These are phyloP conservation scores for Chalara sp. DNA, from an alignment of 2,329 filamentous ascomycete genomes.

Conservation along the genomic window DNA sequence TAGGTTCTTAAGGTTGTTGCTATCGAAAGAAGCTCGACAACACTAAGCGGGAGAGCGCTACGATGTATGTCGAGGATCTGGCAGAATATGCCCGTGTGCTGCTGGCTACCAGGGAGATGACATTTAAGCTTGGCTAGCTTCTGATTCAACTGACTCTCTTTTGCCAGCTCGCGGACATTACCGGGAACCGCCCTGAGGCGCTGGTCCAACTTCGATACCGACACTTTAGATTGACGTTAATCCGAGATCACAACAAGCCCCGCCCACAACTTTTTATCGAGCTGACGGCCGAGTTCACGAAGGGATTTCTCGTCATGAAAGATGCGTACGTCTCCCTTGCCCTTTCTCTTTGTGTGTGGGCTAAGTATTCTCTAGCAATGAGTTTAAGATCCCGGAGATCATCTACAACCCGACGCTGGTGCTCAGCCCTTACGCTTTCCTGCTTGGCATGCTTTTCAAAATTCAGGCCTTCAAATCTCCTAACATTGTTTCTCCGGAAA, in stretches of 20 bases:
- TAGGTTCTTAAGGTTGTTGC: constrained; percentile 24
- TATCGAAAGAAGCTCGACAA: too few relatives aligned
- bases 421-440: constrained; percentile 26
- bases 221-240: neutral
- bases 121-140: too few relatives aligned
- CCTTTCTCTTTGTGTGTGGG: neutral
- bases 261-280: constrained; percentile 3
- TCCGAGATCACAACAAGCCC: neutral
- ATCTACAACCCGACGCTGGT: constrained; percentile 27
- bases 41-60: too few relatives aligned
- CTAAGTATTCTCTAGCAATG: constrained; percentile 8
- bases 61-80: too few relatives aligned
- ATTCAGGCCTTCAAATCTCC: constrained; percentile 27
- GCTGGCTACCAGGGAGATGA: too few relatives aligned
- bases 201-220: neutral
- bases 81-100: too few relatives aligned
- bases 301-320: constrained; percentile 18
- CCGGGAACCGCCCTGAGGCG: too few relatives aligned
- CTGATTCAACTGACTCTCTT: too few relatives aligned
- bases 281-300: constrained; percentile 15
- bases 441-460: constrained; percentile 28
- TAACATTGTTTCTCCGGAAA: constrained; percentile 26
- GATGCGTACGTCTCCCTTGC: constrained; percentile 11
- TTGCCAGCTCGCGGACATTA: too few relatives aligned
- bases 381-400: constrained; percentile 26